Base-by-base conservation (phyloP, 257 asterid genomes). In the Nicotiana tomentosiformis region DNA sequence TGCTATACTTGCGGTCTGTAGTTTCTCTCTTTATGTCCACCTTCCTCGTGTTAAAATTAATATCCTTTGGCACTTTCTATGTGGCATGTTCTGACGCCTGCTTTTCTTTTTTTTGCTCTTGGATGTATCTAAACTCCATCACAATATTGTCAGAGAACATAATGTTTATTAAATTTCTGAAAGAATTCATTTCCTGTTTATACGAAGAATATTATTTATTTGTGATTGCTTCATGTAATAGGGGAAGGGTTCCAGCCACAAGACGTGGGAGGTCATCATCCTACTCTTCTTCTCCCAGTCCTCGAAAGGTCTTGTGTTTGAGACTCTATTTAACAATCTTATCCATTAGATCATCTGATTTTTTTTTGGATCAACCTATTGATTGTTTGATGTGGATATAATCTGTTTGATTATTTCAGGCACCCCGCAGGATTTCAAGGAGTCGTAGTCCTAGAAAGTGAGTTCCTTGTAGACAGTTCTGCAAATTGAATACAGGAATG, bases 401-500 rank as follows among this genome's bases (percentile, higher is more conserved):
- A 46, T 66, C 55, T 26, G 20, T 43, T 43, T 51, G 46, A 5
- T 77, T 64, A 32, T 46, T 82, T 82, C 85, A 90, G 91, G 91
- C 83, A 15, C 87, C 89, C 18, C 86, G 89, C 23, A 87, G 78
- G 60, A 84, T 83, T 20, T 87, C 91, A n/a, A 80, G 86, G 84
- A 87, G 92, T 67, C 91, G 91, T 26, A 90, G 91, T 49, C 93
- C 93, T 37, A 88, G 85, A 86, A 90, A 88, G 93, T 90, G 82
- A 0, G 46, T 37, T 46, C 62, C 11, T n/a, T 60, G 5, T 43
- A 18, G 32, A 68, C 26, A 5, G 77, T 68, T 15, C 16, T 68
- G 56, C 2, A 68, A 68, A 18, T 20, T 68, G 30, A 18, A 5
- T 68, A 68, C 5, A n/a, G n/a, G n/a, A 26, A 64, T 26, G 69